phyloP scores from a whole-genome alignment of 2,329 filamentous ascomycete genomes.

The Coniella lustricola region DNA sequence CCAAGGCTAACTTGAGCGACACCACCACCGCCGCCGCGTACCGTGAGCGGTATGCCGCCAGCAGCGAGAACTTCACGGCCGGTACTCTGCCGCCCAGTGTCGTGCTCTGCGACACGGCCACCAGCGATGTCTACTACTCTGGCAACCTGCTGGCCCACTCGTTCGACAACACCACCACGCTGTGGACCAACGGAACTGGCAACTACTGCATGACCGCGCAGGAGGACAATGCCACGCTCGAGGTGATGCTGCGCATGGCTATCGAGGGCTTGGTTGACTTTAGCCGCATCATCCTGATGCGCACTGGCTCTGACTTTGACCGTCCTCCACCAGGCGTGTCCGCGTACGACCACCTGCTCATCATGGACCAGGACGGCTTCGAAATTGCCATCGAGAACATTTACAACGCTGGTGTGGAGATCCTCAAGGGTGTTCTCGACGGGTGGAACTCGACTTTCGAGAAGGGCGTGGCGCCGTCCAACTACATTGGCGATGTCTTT shows the following conservation, averaged over 20 bases:
- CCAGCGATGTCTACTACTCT: conserved; percentile 66
- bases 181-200: conserved; percentile 62
- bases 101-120: conserved; percentile 59
- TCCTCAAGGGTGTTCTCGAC: conserved; percentile 55
- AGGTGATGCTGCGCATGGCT: conserved; percentile 55
- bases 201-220: conserved; percentile 65
- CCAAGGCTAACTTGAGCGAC: conserved; percentile 45
- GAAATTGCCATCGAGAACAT: conserved; percentile 57
- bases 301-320: conserved; percentile 64
- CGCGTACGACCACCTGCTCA: conserved; percentile 52
- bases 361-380: conserved; percentile 57
- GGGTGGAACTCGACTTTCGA: conserved; percentile 55
- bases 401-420: conserved; percentile 56
- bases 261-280: conserved; percentile 56
- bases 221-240: conserved; percentile 64
- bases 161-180: conserved; percentile 56
- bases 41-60: conserved; percentile 43
- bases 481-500: conserved; percentile 67
- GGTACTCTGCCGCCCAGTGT: conserved; percentile 46
- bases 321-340: conserved; percentile 53
- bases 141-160: conserved; percentile 53
- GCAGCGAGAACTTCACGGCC: conserved; percentile 31
- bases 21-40: conserved; percentile 42
- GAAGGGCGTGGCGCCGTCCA: conserved; percentile 48
- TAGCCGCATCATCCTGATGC: conserved; percentile 58